These are phyloP conservation scores for Cyberlindnera misumaiensis DNA, from an alignment of 805 yeast genomes.

Conservation along the genomic window DNA sequence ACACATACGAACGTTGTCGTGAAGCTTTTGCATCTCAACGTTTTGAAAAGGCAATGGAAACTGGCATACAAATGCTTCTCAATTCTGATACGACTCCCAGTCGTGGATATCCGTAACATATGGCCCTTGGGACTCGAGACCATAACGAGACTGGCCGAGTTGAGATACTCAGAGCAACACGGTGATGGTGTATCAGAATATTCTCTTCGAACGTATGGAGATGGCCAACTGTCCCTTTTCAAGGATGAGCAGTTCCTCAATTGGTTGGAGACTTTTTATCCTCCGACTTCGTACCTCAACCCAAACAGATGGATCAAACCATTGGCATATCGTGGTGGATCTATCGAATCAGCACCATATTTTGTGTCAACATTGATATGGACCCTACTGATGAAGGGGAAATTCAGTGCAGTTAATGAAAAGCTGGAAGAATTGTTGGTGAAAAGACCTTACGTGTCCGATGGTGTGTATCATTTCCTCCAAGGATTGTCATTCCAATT, in stretches of 20 bases:
- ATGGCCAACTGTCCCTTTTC: neutral
- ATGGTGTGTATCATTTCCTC: conserved; percentile 20
- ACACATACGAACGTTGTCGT: conserved; percentile 8
- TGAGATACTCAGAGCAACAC: conserved; percentile 4
- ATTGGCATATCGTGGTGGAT: conserved; percentile 12
- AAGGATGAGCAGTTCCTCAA: conserved; percentile 21
- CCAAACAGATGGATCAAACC: neutral
- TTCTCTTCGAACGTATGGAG: conserved; percentile 6
- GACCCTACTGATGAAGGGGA: conserved; percentile 14
- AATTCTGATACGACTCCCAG: conserved; percentile 39
- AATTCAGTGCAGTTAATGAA: conserved; percentile 15
- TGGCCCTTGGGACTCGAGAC: conserved; percentile 66
- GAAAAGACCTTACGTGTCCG: conserved; percentile 14
- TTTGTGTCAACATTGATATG: conserved; percentile 14
- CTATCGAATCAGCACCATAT: conserved; percentile 10
- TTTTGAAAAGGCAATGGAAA: conserved; percentile 46
- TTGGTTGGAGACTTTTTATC: conserved; percentile 16
- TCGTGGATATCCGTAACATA: conserved; percentile 45
- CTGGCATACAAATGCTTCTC: conserved; percentile 47
- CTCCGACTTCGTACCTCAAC: neutral
- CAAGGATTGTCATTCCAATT: conserved; percentile 20
- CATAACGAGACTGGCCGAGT: conserved; percentile 23
- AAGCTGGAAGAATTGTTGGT: conserved; percentile 12
- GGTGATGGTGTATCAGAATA: conserved; percentile 9
- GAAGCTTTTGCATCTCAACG: conserved; percentile 35